Evolutionary conservation across 306 rosid genomes (phyloP).

Genomic region (Cucumis sativus): DNA sequence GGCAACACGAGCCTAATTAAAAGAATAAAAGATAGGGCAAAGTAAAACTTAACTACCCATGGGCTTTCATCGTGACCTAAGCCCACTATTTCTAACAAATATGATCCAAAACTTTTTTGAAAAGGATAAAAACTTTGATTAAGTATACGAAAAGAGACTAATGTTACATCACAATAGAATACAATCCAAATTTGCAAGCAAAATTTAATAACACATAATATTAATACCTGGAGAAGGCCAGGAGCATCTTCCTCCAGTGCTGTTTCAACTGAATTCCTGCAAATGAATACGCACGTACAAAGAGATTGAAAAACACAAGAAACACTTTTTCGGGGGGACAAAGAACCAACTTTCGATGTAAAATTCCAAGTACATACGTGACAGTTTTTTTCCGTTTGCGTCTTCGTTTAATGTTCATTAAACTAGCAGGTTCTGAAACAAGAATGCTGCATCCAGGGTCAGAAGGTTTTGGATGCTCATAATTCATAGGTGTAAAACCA

Average conservation of each 20-base stretch:
- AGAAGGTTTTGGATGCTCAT: conserved; percentile 27
- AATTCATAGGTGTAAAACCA: conserved; percentile 11
- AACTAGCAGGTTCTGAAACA: conserved; percentile 28
- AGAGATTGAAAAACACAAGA: conserved; percentile 1
- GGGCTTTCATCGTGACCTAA: too few relatives aligned
- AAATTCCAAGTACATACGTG: conserved; percentile 36
- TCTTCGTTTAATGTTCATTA: conserved; percentile 21
- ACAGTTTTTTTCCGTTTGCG: conserved; percentile 66
- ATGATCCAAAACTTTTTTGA: neutral
- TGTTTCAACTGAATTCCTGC: conserved; percentile 71
- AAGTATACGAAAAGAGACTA: too few relatives aligned
- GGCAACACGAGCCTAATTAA: too few relatives aligned
- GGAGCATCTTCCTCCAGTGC: conserved; percentile 96
- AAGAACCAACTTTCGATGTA: neutral
- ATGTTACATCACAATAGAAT: neutral
- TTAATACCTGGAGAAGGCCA: conserved; percentile 75
- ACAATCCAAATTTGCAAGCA: conserved; percentile 15
- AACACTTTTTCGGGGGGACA: too few relatives aligned
- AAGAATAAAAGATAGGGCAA: too few relatives aligned
- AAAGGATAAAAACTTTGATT: too few relatives aligned
- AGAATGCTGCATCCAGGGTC: conserved; percentile 11
- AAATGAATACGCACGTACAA: conserved; percentile 12
- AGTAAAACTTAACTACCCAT: too few relatives aligned
- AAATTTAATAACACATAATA: conserved; percentile 16
- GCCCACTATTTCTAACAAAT: neutral